These are phyloP conservation scores for Allantophomopsis lycopodina DNA, from an alignment of 2,329 filamentous ascomycete species.

Conservation along the genomic window DNA sequence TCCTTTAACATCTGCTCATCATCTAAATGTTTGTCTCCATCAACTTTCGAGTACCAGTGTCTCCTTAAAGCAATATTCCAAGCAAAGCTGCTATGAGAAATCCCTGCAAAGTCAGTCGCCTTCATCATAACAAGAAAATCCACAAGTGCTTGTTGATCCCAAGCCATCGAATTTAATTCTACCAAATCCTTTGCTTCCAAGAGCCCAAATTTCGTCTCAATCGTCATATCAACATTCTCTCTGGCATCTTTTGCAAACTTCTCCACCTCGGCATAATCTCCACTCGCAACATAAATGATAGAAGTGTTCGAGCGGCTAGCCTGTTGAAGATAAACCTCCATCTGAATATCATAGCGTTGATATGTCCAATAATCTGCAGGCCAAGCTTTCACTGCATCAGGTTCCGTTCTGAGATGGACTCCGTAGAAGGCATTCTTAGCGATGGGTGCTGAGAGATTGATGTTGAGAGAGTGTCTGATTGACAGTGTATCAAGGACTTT, in stretches of 20 bases:
- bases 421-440: conserved; percentile 4
- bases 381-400: conserved; percentile 7
- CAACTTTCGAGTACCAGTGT: conserved; percentile 2
- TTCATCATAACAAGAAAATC: conserved; percentile 31
- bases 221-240: conserved; percentile 1
- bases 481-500: conserved; percentile 16
- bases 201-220: conserved; percentile 22
- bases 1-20: conserved; percentile 11
- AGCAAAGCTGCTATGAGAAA: conserved; percentile 27
- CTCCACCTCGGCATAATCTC: conserved; percentile 2
- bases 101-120: conserved; percentile 25
- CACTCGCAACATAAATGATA: conserved; percentile 7
- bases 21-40: conserved; percentile 5
- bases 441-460: conserved; percentile 13
- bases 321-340: conserved; percentile 4
- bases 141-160: conserved; percentile 30
- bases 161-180: conserved; percentile 20
- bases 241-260: conserved; percentile 2
- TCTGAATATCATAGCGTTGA: conserved; percentile 4
- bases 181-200: conserved; percentile 19
- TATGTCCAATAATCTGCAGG: conserved; percentile 5
- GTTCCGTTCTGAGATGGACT: conserved; percentile 8
- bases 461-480: conserved; percentile 7
- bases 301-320: conserved; percentile 1
- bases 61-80: conserved; percentile 30